A percentile compares a stretch with the other conserved stretches of the same genome.
Conservation (phyloP, 768 basidiomycete species). For the Tricholoma saponaceum region DNA sequence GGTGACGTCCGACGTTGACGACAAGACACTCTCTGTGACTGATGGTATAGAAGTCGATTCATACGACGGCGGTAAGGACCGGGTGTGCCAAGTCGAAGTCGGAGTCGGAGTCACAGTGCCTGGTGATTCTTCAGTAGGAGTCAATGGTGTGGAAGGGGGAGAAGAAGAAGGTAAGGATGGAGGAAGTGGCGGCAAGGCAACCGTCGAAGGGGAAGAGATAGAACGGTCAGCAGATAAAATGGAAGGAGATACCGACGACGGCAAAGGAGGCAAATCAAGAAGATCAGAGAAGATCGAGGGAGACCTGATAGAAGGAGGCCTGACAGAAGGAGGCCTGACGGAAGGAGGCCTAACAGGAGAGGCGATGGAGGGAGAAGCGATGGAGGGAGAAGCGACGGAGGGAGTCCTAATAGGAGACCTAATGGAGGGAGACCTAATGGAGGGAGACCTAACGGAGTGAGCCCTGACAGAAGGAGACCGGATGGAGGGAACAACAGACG, state of each 20-base stretch:
- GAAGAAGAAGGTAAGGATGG: slow-evolving; percentile 17
- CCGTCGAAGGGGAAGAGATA: neutral
- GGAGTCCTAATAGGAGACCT: no score
- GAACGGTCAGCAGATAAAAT: neutral
- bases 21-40: slow-evolving; percentile 8
- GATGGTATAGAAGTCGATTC: slow-evolving; percentile 9
- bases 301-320: slow-evolving; percentile 12
- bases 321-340: slow-evolving; percentile 13
- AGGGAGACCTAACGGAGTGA: no score
- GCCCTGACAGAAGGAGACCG: slow-evolving; percentile 11
- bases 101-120: slow-evolving; percentile 31
- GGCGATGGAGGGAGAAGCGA: slow-evolving; percentile 10
- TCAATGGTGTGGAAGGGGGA: slow-evolving; percentile 4
- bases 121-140: slow-evolving; percentile 21
- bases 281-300: slow-evolving; percentile 10
- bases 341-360: slow-evolving; percentile 13
- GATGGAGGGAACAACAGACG: slow-evolving; percentile 9
- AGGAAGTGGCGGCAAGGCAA: slow-evolving; percentile 18
- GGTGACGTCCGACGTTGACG: slow-evolving; percentile 14
- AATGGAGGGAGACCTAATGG: no score
- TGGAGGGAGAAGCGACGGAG: slow-evolving; percentile 10
- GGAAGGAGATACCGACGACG: slow-evolving; percentile 9
- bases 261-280: neutral
- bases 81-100: slow-evolving; percentile 24
- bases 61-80: slow-evolving; percentile 10